Conservation (phyloP, 169 alveolate species). For the Cryptosporidium meleagridis region DNA sequence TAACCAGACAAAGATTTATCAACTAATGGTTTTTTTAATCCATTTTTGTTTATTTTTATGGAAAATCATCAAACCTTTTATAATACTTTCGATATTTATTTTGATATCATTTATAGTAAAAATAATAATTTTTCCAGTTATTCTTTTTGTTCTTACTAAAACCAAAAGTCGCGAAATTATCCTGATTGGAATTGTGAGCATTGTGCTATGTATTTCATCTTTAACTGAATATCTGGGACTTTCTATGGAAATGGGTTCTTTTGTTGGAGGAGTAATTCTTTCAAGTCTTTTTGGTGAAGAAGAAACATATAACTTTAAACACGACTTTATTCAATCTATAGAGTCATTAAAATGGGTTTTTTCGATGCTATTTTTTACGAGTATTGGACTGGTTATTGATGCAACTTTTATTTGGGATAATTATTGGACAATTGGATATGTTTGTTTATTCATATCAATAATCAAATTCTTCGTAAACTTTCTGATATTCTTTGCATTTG, state of each 20-base stretch:
- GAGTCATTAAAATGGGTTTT: slow-evolving; percentile 66
- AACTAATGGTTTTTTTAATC: not conserved
- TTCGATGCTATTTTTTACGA: slow-evolving; percentile 62
- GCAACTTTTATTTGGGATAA: slow-evolving; percentile 74
- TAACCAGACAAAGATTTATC: not conserved
- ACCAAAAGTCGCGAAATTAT: slow-evolving; percentile 62
- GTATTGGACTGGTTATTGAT: slow-evolving; percentile 67
- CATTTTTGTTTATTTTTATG: slow-evolving; percentile 25
- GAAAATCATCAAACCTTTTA: slow-evolving; percentile 59
- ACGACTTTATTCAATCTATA: slow-evolving; percentile 58
- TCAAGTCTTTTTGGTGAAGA: slow-evolving; percentile 62
- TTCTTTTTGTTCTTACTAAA: slow-evolving; percentile 14
- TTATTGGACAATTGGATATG: slow-evolving; percentile 61
- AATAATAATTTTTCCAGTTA: slow-evolving; percentile 33
- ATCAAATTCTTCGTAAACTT: slow-evolving; percentile 40
- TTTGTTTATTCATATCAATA: slow-evolving; percentile 39
- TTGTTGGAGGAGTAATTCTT: slow-evolving; percentile 59
- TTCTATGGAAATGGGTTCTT: slow-evolving; percentile 75
- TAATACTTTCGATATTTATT: slow-evolving; percentile 18
- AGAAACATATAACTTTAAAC: slow-evolving; percentile 31
- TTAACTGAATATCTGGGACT: slow-evolving; percentile 66
- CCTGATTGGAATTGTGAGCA: slow-evolving; percentile 48
- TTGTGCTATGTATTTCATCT: slow-evolving; percentile 61
- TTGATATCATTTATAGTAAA: slow-evolving; percentile 44
- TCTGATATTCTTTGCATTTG: slow-evolving; percentile 31